Evolutionary conservation across 805 yeast species (phyloP), one percentile per base, ranked within the genome.

Genomic region (Myxozyma melibiosi): DNA sequence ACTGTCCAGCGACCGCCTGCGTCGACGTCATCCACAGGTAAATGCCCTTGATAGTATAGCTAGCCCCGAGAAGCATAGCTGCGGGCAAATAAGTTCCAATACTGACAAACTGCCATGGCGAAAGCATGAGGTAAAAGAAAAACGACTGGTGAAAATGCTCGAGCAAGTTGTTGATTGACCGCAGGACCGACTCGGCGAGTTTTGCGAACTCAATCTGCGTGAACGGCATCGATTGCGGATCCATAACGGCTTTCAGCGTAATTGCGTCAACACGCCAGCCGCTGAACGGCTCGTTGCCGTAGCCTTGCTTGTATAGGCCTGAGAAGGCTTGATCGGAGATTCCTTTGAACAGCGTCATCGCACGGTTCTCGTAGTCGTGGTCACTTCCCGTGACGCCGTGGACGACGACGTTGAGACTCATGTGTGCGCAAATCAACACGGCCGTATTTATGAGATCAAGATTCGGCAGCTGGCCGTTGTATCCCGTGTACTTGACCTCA

Each of bases 131-230:
- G 73, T 92, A 94, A 69, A 91, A 94, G 77, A 94, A 94, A 68
- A 90, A 94, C 0, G 97, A 89, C 73, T 94, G 99, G 72, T 94
- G 99, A 73, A 92, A 92, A 70, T 92, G 95, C 71, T 94, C 99
- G 37, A 92, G 76, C 64, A 94, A 77, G 70, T 94, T 94, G 74
- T 94, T 94, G 35, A 94, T 87, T 0, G 96, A 84, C 59, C 99
- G 80, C 68, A 91, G 84, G 7, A 86, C 76, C 2, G 95, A 89
- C 72, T 94, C 99, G 18, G 90, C 81, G 2, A 92, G 79, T 69
- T 98, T 81, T 3, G 98, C 99, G 70, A 87, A 85, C 25, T 94
- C 90, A 0, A 98, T 92, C 55, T 92, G 84, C 73, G 94, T 98
- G 53, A 77, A 78, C 24, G 40, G 50, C 50, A 45, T 45, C n/a